A percentile compares a stretch with the other conserved stretches of the same genome.
Conservation (phyloP, 441 rosid genomes). For the Pelargonium myrrhifolium region DNA sequence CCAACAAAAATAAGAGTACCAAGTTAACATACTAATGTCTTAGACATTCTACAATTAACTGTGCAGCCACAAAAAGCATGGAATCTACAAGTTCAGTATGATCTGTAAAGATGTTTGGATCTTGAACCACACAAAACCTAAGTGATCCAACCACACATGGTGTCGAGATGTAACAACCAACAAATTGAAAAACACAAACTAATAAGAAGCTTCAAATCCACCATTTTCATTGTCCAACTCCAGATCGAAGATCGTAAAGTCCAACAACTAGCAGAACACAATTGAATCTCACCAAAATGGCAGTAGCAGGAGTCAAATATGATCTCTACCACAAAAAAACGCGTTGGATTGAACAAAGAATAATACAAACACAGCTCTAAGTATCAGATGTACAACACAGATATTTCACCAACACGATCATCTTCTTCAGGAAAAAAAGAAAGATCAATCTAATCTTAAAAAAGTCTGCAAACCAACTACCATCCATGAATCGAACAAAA, state of each 20-base stretch:
- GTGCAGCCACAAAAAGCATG: not conserved
- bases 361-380: not conserved
- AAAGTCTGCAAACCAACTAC: not conserved
- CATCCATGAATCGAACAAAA: not conserved
- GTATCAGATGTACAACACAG: conserved; percentile 4
- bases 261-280: no score
- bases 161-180: not conserved
- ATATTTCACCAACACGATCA: not conserved
- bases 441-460: no score
- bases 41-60: not conserved
- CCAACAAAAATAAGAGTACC: conserved; percentile 12
- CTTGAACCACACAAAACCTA: not conserved
- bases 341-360: not conserved
- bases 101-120: not conserved
- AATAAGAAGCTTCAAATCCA: no score
- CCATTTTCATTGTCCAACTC: no score
- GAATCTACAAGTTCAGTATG: no score
- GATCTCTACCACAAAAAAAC: not conserved
- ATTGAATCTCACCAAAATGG: not conserved
- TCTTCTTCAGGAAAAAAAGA: not conserved
- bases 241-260: no score
- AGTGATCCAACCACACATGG: not conserved
- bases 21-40: not conserved
- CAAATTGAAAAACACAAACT: not conserved
- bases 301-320: not conserved